Evolutionary conservation across 352 stramenopile genomes (phyloP), one percentile per base, ranked within the genome.

Genomic region (Pythium angustatum): DNA sequence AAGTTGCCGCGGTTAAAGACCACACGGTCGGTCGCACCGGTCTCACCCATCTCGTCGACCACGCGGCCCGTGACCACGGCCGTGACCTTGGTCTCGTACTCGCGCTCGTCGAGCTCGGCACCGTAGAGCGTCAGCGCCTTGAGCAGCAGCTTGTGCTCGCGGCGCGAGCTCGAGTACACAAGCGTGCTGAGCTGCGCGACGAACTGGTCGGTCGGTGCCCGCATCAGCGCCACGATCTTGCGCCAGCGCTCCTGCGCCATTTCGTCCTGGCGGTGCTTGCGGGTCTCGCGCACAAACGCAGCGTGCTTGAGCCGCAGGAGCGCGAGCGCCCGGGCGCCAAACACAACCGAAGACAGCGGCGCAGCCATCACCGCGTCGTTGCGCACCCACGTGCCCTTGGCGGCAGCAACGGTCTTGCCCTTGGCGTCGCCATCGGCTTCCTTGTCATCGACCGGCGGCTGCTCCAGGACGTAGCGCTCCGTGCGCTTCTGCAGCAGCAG

Each of bases 1-100:
- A 90, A 54, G 60, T 88, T 90, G 14, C 81, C 78, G 33, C 78
- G 74, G 71, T 88, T 90, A 59, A 88, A 90, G 21, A 85, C 74
- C 28, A 88, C 52, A 17, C 28, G 24, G 14, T 72, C 54, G n/a
- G 30, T 62, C 8, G 45, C 45, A 2, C 22, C 45, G 7, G 15
- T 17, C 26, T 34, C 21, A 15, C 28, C 58, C 22, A n/a, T n/a
- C n/a, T n/a, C n/a, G n/a, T n/a, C n/a, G n/a, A 53, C 12, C 40
- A 75, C 48, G 30, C 81, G 77, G 1, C 81, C 81, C 0, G 78
- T 88, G 60, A 90, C 62, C 22, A 87, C 62, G 26, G 81, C 68
- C 33, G 71, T 26, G 33, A 88, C 41, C 68, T 90, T 90, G 36
- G 66, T 66, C 21, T 87, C 78, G 34, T 83, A 88, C 43, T 76